Percentiles rank a stretch among this genome's conserved stretches.
phyloP scores from a whole-genome alignment of 257 asterid genomes.

The Capsicum rhomboideum region DNA sequence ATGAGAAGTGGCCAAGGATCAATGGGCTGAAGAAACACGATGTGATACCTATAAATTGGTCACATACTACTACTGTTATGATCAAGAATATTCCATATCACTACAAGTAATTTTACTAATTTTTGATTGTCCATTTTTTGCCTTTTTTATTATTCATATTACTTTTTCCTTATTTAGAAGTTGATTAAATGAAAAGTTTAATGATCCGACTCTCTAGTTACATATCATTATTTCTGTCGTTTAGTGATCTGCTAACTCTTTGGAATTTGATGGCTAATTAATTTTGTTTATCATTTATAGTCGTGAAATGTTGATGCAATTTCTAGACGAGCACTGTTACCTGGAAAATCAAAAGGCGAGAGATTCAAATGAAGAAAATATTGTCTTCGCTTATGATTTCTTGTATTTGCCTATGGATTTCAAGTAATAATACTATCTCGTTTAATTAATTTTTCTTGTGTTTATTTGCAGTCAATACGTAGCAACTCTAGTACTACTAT shows the following conservation, averaged over 20 bases:
- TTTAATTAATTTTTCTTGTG: too few species aligned
- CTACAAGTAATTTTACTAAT: constrained; percentile 30
- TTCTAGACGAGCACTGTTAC: constrained; percentile 40
- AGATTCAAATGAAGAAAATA: neutral
- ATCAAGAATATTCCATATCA: constrained; percentile 55
- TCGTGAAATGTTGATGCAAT: constrained; percentile 20
- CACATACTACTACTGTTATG: constrained; percentile 37
- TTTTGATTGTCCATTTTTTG: neutral
- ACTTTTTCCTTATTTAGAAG: neutral
- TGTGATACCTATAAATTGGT: constrained; percentile 21
- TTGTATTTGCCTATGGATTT: constrained; percentile 66
- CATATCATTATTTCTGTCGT: neutral
- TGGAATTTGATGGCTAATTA: neutral
- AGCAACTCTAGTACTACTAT: neutral
- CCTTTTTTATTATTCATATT: neutral
- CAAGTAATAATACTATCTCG: constrained; percentile 13
- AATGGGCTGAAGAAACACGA: neutral
- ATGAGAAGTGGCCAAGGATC: neutral
- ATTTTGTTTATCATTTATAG: constrained; percentile 11
- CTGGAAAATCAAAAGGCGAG: constrained; percentile 16
- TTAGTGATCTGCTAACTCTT: neutral
- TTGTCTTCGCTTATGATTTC: constrained; percentile 47
- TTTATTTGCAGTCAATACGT: neutral
- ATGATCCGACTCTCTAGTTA: neutral
- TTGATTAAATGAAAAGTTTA: too few species aligned